These are phyloP conservation scores for Eudorina sp. DNA, from an alignment of 139 green algal species.

Conservation along the genomic window DNA sequence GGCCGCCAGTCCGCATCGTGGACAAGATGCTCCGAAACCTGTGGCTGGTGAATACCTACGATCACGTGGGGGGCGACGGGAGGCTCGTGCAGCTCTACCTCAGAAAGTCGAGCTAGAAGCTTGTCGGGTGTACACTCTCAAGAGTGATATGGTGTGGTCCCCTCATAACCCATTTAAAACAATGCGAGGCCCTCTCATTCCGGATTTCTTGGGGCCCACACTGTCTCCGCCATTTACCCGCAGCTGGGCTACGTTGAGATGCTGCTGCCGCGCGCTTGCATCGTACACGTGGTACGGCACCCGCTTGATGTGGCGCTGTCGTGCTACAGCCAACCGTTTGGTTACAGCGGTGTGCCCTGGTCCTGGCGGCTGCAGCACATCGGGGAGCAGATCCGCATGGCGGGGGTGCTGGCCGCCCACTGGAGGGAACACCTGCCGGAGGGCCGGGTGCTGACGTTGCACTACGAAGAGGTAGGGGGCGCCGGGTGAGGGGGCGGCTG, in stretches of 20 bases:
- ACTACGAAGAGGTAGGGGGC: slow-evolving; percentile 60
- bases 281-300: slow-evolving; percentile 79
- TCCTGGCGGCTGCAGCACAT: slow-evolving; percentile 69
- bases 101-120: too few species aligned
- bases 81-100: neutral
- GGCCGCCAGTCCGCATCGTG: slow-evolving; percentile 62
- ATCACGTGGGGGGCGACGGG: too few species aligned
- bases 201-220: neutral
- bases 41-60: slow-evolving; percentile 74
- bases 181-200: too few species aligned
- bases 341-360: slow-evolving; percentile 72
- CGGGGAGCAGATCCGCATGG: slow-evolving; percentile 54
- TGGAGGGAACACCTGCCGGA: slow-evolving; percentile 67
- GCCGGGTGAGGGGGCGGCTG: neutral
- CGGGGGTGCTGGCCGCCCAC: slow-evolving; percentile 58
- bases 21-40: slow-evolving; percentile 91
- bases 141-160: too few species aligned
- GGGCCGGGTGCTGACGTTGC: slow-evolving; percentile 63
- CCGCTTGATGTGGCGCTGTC: slow-evolving; percentile 78
- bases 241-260: slow-evolving; percentile 82
- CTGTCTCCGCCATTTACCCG: neutral
- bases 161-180: too few species aligned
- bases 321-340: slow-evolving; percentile 85
- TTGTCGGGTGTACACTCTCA: too few species aligned
- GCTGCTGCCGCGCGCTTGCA: slow-evolving; percentile 75